Base-by-base conservation (phyloP, 1,284 basidiomycete genomes). In the Cystobasidiaceae sp. region DNA sequence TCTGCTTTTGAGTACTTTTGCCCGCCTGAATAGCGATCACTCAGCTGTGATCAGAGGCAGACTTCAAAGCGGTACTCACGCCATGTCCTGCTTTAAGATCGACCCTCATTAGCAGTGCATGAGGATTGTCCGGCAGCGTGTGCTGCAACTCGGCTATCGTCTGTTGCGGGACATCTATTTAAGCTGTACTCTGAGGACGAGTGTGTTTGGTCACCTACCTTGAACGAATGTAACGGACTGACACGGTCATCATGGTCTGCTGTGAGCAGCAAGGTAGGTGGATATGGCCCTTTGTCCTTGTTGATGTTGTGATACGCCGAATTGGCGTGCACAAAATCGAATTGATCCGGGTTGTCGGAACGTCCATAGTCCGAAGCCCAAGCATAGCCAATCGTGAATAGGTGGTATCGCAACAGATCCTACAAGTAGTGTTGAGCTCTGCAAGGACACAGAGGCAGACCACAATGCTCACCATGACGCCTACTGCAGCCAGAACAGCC, bases 321-420 rank as follows among this genome's bases (percentile, higher is more conserved):
- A 30, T 66, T 71, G 62, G 62, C 55, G 72, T 84, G 81, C 71
- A 90, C 87, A 77, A 88, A 90, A 77, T 90, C 89, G 71, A 90
- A 90, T 71, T 88, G 87, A 17, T 85, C 79, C 2, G 87, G 79
- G 63, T 85, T 79, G 69, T 86, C 83, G 4, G 89, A 87, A 73
- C 89, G 80, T n/a, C 89, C 89, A 71, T 86, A 91, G 76, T 91
- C 90, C 21, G 85, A 82, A 2, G 80, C 83, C 90, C 90, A 93
- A 1, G 86, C 86, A 65, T 82, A 81, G 23, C 64, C 88, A 57
- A 88, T 87, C 0, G 88, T 89, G 71, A 86, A 90, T 72, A 86
- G 82, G 49, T 85, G 82, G 77, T 88, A 90, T 83, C 88, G 65
- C 1, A 66, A 56, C 21, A 67, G 11, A 49, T 30, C 27, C 37